Conservation (phyloP, 1,139 yeast species). For the Zygotorulaspora mrakii region DNA sequence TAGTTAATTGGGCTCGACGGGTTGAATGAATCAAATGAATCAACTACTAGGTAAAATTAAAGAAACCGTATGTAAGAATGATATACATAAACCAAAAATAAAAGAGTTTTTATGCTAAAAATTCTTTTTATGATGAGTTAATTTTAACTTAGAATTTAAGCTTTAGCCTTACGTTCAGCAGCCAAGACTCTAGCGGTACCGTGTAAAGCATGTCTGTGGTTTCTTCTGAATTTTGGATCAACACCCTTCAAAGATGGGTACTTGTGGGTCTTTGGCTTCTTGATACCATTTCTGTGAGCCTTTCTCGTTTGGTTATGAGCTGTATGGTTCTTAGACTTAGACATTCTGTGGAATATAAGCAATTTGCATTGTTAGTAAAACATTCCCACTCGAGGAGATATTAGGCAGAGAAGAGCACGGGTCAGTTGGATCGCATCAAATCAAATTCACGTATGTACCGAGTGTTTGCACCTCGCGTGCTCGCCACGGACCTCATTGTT, state of each 20-base stretch:
- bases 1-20: too few species aligned
- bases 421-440: too few species aligned
- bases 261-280: slow-evolving; percentile 97
- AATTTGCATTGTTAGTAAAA: slow-evolving; percentile 19
- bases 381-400: too few species aligned
- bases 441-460: too few species aligned
- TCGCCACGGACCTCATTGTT: too few species aligned
- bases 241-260: slow-evolving; percentile 98
- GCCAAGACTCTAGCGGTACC: slow-evolving; percentile 96
- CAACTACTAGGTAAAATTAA: slow-evolving; percentile 1
- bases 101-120: not conserved
- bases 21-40: too few species aligned
- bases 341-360: too few species aligned
- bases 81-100: not conserved
- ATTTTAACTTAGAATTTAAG: slow-evolving; percentile 17
- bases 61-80: not conserved
- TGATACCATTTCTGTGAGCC: slow-evolving; percentile 99
- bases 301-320: slow-evolving; percentile 99
- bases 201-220: slow-evolving; percentile 98
- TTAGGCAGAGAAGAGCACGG: too few species aligned
- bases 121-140: too few species aligned
- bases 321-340: slow-evolving; percentile 99
- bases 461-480: too few species aligned
- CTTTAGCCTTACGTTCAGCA: slow-evolving; percentile 54
- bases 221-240: slow-evolving; percentile 98